Evolutionary conservation across 306 rosid genomes (phyloP).

Genomic region (Medicago ruthenica): DNA sequence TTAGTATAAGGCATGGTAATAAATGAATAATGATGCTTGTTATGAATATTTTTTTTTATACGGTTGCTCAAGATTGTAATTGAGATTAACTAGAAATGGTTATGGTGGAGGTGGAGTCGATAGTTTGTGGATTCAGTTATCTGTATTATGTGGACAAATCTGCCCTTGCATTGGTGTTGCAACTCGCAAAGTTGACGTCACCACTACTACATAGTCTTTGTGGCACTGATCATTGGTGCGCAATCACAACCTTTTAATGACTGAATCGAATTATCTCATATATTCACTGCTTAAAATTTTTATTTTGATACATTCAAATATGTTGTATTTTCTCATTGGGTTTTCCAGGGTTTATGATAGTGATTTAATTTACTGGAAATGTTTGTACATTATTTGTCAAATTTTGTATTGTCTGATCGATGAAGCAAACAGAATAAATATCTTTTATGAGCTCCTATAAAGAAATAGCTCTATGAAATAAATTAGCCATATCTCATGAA

Average conservation of each 20-base stretch:
- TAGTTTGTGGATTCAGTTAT: background rate
- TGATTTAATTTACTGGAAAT: too few relatives aligned
- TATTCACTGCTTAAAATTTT: too few relatives aligned
- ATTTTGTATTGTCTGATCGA: too few relatives aligned
- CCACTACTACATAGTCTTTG: background rate
- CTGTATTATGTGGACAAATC: background rate
- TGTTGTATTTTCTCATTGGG: too few relatives aligned
- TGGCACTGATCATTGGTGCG: background rate
- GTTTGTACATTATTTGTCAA: too few relatives aligned
- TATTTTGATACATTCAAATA: too few relatives aligned
- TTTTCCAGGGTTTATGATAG: too few relatives aligned
- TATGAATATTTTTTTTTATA: constrained; percentile 16
- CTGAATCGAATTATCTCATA: background rate
- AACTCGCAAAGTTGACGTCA: background rate
- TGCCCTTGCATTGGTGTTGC: background rate
- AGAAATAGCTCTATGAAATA: too few relatives aligned
- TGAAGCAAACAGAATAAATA: too few relatives aligned
- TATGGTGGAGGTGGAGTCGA: background rate
- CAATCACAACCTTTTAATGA: background rate
- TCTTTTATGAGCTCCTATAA: too few relatives aligned
- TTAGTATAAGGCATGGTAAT: constrained; percentile 8
- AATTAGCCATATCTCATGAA: too few relatives aligned
- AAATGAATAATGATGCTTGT: background rate
- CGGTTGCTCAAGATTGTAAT: background rate
- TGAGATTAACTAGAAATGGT: background rate